These are phyloP conservation scores for Monosporascus cannonballus DNA, from an alignment of 2,329 filamentous ascomycete genomes.

Conservation along the genomic window DNA sequence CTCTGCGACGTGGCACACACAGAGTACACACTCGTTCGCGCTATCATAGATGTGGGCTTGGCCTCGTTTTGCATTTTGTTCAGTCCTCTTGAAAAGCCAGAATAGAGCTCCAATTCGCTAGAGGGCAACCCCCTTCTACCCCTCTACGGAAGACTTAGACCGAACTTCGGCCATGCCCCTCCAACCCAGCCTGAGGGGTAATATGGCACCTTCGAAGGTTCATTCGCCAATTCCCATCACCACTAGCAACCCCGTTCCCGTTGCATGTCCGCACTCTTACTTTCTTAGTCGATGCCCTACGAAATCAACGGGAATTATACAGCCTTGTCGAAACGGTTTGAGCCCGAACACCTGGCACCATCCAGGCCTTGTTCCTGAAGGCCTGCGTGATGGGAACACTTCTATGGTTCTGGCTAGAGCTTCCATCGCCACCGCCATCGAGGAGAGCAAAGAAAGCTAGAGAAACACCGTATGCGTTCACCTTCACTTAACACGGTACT, in stretches of 20 bases:
- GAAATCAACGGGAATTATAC: not conserved
- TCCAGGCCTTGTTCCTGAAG: conserved; percentile 2
- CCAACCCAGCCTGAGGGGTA: not conserved
- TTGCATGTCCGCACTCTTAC: not conserved
- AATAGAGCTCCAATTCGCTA: not conserved
- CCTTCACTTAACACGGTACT: not conserved
- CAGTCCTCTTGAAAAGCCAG: not conserved
- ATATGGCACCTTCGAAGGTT: not conserved
- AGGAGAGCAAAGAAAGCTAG: not conserved
- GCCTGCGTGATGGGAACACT: not conserved
- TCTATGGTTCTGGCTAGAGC: too few relatives aligned
- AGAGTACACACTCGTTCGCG: too few relatives aligned
- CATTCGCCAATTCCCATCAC: not conserved
- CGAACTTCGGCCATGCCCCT: not conserved
- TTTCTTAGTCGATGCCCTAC: not conserved
- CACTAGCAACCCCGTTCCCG: not conserved
- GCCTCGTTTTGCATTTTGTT: not conserved
- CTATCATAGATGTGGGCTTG: too few relatives aligned
- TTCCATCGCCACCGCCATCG: not conserved
- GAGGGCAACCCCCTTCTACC: not conserved
- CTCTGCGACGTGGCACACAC: too few relatives aligned
- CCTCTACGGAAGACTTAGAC: not conserved
- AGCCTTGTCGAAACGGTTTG: not conserved
- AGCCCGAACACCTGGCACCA: conserved; percentile 8
- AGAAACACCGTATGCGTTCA: not conserved